Percentiles rank a stretch among this genome's conserved stretches.
These are phyloP conservation scores for Phytophthora cajani DNA, from an alignment of 352 stramenopile genomes.

Conservation along the genomic window DNA sequence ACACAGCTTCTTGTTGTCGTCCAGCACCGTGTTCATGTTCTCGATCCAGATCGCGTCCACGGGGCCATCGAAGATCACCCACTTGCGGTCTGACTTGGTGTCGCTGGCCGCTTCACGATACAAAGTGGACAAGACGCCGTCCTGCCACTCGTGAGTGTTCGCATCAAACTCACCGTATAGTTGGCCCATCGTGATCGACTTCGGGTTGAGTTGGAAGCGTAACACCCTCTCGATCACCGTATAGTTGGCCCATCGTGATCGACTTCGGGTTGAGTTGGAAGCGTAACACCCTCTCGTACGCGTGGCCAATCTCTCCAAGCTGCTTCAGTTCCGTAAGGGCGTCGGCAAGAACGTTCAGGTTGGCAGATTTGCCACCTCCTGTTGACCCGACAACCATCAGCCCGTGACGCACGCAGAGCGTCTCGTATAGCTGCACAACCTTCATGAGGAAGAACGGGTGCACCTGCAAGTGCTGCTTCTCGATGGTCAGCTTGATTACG, in stretches of 20 bases:
- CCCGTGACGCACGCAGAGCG: conserved; percentile 93
- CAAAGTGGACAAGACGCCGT: conserved; percentile 91
- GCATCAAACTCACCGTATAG: conserved; percentile 95
- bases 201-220: conserved; percentile 93
- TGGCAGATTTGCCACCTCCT: conserved; percentile 92
- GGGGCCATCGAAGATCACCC: conserved; percentile 95
- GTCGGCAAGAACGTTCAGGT: conserved; percentile 86
- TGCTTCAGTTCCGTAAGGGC: conserved; percentile 89
- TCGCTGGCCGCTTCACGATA: conserved; percentile 92
- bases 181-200: conserved; percentile 96
- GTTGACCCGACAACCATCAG: conserved; percentile 96
- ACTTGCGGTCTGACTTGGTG: conserved; percentile 90
- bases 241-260: conserved; percentile 96
- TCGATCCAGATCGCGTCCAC: conserved; percentile 98
- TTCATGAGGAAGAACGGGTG: conserved; percentile 95
- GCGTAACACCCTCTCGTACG: conserved; percentile 87
- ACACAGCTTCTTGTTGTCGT: conserved; percentile 97
- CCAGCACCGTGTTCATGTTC: conserved; percentile 97
- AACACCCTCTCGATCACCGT: conserved; percentile 92
- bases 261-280: conserved; percentile 95
- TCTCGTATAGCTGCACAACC: conserved; percentile 95
- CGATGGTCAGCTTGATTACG: conserved; percentile 90
- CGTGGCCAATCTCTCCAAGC: conserved; percentile 72
- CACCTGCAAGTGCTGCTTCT: conserved; percentile 83
- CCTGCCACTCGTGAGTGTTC: conserved; percentile 96